Base-by-base conservation (phyloP, 352 stramenopile genomes). In the Saprolegnia diclina region DNA sequence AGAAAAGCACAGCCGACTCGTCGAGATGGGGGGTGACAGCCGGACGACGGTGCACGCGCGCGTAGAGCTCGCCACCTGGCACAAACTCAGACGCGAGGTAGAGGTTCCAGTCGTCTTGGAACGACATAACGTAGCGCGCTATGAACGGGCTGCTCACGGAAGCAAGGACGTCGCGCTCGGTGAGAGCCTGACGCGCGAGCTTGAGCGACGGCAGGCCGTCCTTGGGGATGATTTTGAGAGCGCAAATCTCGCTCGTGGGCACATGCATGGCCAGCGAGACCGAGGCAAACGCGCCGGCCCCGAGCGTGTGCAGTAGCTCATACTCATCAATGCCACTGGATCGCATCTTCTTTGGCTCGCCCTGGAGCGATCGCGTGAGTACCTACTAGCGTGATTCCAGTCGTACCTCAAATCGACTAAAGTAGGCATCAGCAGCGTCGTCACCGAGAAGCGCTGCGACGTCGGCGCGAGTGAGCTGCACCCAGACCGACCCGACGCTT, bases 1-100 rank as follows among this genome's bases (percentile, higher is more conserved):
- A 97, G 65, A 97, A 96, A 7, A 81, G 77, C 64, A 84, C 73
- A 26, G 11, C 53, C 24, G 45, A 18, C 18, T 42, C 50, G 37
- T 42, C 21, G 18, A 69, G 29, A n/a, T n/a, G n/a, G n/a, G n/a
- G n/a, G n/a, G n/a, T n/a, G n/a, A n/a, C n/a, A n/a, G n/a, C n/a
- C n/a, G n/a, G 42, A 11, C n/a, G 29, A 21, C 26, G n/a, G 7
- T 61, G 42, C 14, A 69, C 29, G 32, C 54, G 45, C 11, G 44
- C n/a, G n/a, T 40, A 69, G 19, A 69, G 32, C n/a, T 69, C 63
- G 13, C 63, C 63, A 24, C 63, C 63, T 26, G 44, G 63, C 22
- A 69, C 18, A 40, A 61, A 69, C 35, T 69, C 63, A 5, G 63
- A 52, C 3, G 32, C 63, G 4, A 69, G 21, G 46, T 69, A 69